phyloP scores from a whole-genome alignment of 441 rosid genomes.

The Eugenia klotzschiana region DNA sequence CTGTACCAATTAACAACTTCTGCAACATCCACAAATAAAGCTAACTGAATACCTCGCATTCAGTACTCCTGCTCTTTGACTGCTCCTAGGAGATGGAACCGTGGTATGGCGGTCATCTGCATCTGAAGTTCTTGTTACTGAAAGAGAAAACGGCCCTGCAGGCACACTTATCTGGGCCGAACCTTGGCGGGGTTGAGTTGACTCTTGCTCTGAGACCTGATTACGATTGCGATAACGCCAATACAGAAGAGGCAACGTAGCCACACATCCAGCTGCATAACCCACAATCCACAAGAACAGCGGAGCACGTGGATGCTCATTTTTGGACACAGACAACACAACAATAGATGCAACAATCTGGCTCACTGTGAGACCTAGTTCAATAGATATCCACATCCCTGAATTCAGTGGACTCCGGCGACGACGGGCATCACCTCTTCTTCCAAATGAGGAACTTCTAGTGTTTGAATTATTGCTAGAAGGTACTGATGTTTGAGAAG shows the following conservation, averaged over 20 bases:
- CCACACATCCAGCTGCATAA: background rate
- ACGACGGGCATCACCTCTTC: background rate
- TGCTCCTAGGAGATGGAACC: conserved; percentile 14
- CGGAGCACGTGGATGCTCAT: background rate
- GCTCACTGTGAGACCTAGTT: background rate
- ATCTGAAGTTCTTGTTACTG: conserved; percentile 30
- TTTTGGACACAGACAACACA: background rate
- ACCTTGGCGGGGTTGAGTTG: background rate
- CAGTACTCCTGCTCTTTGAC: conserved; percentile 26
- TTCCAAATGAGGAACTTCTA: background rate
- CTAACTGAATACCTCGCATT: conserved; percentile 29
- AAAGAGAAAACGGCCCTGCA: background rate
- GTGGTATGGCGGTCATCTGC: conserved; percentile 26
- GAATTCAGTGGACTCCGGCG: background rate
- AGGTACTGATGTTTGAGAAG: background rate
- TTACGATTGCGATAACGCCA: conserved; percentile 5
- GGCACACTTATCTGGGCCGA: background rate
- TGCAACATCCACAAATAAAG: background rate
- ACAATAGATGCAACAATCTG: background rate
- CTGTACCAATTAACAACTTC: background rate
- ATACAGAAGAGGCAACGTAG: background rate
- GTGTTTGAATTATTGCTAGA: background rate
- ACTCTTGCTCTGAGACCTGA: conserved; percentile 1
- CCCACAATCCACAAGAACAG: conserved; percentile 1
- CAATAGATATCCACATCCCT: background rate